These are phyloP conservation scores for Rhipidocladum racemiflorum DNA, from an alignment of 176 grass and related monocot species.

Conservation along the genomic window DNA sequence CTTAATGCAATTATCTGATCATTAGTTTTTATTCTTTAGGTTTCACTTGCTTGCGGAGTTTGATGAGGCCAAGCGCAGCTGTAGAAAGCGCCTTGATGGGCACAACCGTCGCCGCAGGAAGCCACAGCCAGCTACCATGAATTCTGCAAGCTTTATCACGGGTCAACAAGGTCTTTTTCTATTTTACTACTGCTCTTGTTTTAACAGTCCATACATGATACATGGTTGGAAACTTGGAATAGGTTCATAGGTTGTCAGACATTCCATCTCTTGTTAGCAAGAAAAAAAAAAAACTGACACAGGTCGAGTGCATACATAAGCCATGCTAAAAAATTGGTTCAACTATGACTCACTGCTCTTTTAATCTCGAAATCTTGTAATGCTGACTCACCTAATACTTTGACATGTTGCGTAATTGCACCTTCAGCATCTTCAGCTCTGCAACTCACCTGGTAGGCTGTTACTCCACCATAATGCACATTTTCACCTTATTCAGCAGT, in stretches of 20 bases:
- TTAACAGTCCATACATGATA: not conserved
- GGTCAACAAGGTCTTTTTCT: constrained; percentile 68
- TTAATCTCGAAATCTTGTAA: not conserved
- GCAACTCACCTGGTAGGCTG: not conserved
- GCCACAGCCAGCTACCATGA: constrained; percentile 59
- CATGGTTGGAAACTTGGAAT: not conserved
- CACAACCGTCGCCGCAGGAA: constrained; percentile 90
- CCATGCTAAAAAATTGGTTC: not conserved
- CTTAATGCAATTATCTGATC: constrained; percentile 23
- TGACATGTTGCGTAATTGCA: not conserved
- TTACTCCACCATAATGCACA: not conserved
- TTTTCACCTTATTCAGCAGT: not conserved
- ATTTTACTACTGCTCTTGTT: not conserved
- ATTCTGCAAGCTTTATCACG: constrained; percentile 52
- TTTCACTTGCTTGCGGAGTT: constrained; percentile 90
- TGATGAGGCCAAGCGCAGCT: constrained; percentile 85
- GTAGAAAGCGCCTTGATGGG: constrained; percentile 88
- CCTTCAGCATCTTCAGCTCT: not conserved
- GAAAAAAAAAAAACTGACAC: not conserved
- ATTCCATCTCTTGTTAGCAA: not conserved
- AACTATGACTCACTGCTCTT: not conserved
- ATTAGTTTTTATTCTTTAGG: constrained; percentile 34
- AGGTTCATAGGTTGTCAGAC: not conserved
- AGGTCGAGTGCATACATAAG: not conserved
- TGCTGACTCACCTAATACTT: not conserved